These are phyloP conservation scores for Lolium rigidum DNA, from an alignment of 176 grass and related monocot genomes.

Conservation along the genomic window DNA sequence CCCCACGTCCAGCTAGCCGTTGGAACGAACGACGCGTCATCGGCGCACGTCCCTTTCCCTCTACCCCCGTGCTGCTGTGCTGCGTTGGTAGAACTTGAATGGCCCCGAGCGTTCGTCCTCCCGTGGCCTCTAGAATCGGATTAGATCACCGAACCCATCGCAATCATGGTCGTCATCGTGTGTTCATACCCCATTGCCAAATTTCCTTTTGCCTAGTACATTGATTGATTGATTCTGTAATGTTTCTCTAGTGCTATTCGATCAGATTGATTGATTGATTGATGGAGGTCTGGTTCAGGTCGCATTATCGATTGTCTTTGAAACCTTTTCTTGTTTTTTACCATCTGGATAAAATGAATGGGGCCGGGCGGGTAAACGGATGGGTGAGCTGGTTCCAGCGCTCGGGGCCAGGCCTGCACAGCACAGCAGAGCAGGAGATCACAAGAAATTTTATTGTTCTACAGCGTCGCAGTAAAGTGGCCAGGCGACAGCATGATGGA, in stretches of 20 bases:
- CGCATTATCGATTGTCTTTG: background rate
- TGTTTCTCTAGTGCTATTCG: background rate
- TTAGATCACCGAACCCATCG: background rate
- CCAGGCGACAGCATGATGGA: conserved; percentile 5
- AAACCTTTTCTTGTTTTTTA: background rate
- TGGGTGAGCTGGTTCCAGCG: conserved; percentile 21
- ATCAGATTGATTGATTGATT: too few species aligned
- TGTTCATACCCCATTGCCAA: background rate
- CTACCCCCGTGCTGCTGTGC: background rate
- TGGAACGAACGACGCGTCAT: conserved; percentile 16
- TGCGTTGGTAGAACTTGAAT: conserved; percentile 16
- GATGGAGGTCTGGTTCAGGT: background rate
- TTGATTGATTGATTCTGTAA: conserved; percentile 10
- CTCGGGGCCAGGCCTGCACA: background rate
- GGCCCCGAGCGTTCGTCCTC: conserved; percentile 19
- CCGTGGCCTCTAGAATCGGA: background rate
- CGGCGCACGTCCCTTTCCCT: conserved; percentile 22
- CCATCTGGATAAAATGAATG: background rate
- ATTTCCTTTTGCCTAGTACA: background rate
- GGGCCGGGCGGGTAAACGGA: background rate
- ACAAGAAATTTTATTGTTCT: conserved; percentile 15
- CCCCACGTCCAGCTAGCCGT: conserved; percentile 50
- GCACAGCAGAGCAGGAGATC: background rate
- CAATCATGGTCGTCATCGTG: background rate
- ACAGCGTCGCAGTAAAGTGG: background rate